Evolutionary conservation across 306 rosid species (phyloP).

Genomic region (Corylus avellana): DNA sequence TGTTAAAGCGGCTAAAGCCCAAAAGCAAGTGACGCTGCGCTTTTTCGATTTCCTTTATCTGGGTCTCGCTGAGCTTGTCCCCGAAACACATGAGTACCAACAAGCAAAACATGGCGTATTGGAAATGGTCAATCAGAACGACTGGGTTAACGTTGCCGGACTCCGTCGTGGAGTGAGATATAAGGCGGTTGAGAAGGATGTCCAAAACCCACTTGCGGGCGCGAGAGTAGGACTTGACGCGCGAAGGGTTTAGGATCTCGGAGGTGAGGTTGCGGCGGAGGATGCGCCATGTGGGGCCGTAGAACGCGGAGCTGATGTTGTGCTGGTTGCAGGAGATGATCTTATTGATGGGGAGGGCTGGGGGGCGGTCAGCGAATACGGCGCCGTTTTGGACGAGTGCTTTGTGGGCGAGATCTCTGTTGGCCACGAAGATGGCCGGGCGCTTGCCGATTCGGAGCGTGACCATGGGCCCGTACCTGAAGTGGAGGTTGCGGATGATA

Average conservation of each 20-base stretch:
- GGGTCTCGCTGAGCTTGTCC: neutral
- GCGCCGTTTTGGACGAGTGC: conserved; percentile 6
- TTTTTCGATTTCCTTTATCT: conserved; percentile 1
- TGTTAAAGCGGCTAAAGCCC: neutral
- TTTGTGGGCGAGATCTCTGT: neutral
- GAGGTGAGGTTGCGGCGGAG: conserved; percentile 5
- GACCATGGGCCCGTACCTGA: neutral
- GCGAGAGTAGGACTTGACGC: conserved; percentile 2
- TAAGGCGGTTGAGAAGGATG: neutral
- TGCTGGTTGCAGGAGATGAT: neutral
- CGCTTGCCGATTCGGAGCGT: neutral
- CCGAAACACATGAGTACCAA: conserved; percentile 12
- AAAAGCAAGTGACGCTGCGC: neutral
- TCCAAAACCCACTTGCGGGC: conserved; percentile 18
- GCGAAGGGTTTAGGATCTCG: conserved; percentile 11
- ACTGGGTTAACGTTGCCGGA: neutral
- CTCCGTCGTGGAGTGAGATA: neutral
- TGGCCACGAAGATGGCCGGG: neutral
- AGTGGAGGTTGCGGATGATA: neutral
- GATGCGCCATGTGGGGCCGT: conserved; percentile 5
- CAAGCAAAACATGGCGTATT: conserved; percentile 10
- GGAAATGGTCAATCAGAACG: neutral
- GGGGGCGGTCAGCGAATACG: conserved; percentile 5
- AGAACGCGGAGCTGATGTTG: neutral
- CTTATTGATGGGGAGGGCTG: neutral